Evolutionary conservation across 2,329 filamentous ascomycete species (phyloP), one percentile per base, ranked within the genome.

Genomic region (Arthrobotrys megalospora): DNA sequence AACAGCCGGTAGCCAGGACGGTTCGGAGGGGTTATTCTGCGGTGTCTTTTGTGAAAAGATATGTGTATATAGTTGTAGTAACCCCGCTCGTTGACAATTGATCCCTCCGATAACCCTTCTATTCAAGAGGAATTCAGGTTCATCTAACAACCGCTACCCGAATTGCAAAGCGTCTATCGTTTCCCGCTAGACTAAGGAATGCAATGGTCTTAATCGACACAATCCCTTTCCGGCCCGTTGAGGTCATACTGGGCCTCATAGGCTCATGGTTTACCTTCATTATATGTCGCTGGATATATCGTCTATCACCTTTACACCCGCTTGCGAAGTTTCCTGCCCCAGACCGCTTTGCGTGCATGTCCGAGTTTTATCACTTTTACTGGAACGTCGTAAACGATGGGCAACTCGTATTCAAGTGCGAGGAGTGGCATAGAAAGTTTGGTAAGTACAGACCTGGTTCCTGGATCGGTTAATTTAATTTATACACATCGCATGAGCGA

Each of bases 321-420:
- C 69, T 73, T 24, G 69, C 69, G 32, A 73, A 73, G 34, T 73
- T 63, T 14, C 69, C 69, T 28, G 50, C 69, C 8, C 60, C 69
- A 11, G 45, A 14, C 32, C 47, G 69, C 8, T 41, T 43, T 12
- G 60, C 6, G n/a, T 55, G 41, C 19, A 36, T 66, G 14, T 65
- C 69, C 24, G 47, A 65, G 58, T 73, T 60, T 60, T 73, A 58
- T 21, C 34, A 66, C 16, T 73, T 66, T 12, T 73, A 73, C 24
- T 73, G 48, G 60, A 66, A 73, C 28, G 47, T 12, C 8, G 48
- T 48, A 6, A 24, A 24, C 12, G 48, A 58, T 32, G 69, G 69
- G 0, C 48, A 24, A 16, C 64, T 45, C 7, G 4, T 73, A 5
- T 41, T 66, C 16, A 48, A n/a, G 24, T 32, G 43, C 28, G 60